These are phyloP conservation scores for Wickerhamomyces strasburgensis DNA, from an alignment of 805 yeast genomes.

Conservation along the genomic window DNA sequence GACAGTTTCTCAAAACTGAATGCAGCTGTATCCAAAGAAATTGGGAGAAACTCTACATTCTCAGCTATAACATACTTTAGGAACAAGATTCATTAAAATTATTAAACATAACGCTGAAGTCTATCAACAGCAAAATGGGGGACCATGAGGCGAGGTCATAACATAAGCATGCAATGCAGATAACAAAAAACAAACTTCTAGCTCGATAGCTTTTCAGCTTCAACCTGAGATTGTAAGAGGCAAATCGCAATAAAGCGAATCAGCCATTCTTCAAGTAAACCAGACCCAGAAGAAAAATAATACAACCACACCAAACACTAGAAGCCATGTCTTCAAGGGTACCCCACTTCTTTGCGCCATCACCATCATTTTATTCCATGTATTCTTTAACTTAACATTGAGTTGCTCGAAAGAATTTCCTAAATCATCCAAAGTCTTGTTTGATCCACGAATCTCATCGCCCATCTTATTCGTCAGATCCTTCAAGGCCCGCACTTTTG, in stretches of 20 bases:
- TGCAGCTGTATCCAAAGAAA: too few species aligned
- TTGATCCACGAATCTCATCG: constrained; percentile 54
- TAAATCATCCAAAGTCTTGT: constrained; percentile 38
- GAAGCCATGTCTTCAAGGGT: constrained; percentile 59
- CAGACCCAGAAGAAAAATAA: constrained; percentile 49
- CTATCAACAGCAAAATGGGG: too few species aligned
- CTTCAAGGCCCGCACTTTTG: constrained; percentile 51
- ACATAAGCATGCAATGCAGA: too few species aligned
- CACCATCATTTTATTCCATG: constrained; percentile 51
- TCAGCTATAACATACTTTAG: too few species aligned
- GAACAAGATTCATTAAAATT: too few species aligned
- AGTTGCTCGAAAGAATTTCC: constrained; percentile 44
- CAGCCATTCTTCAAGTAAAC: constrained; percentile 23
- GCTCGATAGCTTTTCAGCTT: too few species aligned
- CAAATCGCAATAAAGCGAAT: background rate
- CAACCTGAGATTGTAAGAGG: too few species aligned
- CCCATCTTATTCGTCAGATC: constrained; percentile 56
- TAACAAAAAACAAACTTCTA: too few species aligned
- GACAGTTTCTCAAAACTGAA: too few species aligned
- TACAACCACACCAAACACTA: constrained; percentile 42
- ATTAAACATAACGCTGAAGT: too few species aligned
- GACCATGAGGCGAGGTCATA: too few species aligned
- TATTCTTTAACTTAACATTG: constrained; percentile 42
- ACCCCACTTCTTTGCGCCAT: constrained; percentile 64
- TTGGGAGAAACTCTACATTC: too few species aligned